These are phyloP conservation scores for Dothideomycetidae sp. DNA, from an alignment of 2,329 filamentous ascomycete genomes.

Conservation along the genomic window DNA sequence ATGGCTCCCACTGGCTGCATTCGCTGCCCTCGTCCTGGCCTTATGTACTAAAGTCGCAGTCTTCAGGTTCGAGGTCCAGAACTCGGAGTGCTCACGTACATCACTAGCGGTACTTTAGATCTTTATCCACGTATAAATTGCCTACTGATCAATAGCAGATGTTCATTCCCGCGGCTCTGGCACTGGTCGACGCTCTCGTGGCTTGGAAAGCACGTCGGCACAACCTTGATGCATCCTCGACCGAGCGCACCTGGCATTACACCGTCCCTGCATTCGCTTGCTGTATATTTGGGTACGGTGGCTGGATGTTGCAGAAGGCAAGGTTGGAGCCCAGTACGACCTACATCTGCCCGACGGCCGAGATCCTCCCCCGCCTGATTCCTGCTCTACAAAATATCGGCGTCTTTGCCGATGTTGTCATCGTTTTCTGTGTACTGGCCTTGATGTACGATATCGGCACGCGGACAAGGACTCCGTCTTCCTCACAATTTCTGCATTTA, in stretches of 20 bases:
- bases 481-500: conserved; percentile 12
- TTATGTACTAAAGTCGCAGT: conserved; percentile 25
- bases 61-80: conserved; percentile 27
- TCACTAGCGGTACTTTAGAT: conserved; percentile 14
- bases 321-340: conserved; percentile 24
- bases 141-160: background rate
- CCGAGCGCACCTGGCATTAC: background rate
- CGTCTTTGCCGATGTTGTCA: conserved; percentile 27
- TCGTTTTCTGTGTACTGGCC: conserved; percentile 22
- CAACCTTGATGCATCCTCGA: conserved; percentile 15
- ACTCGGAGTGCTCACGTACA: conserved; percentile 29
- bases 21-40: conserved; percentile 18
- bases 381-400: conserved; percentile 26
- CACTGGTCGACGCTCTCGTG: conserved; percentile 17
- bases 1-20: conserved; percentile 17
- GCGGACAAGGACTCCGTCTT: background rate
- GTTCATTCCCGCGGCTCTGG: conserved; percentile 13
- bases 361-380: conserved; percentile 22
- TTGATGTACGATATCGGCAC: conserved; percentile 9
- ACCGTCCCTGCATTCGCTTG: background rate
- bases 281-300: background rate
- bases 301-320: background rate
- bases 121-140: too few relatives aligned
- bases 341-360: conserved; percentile 34
- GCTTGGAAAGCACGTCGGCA: conserved; percentile 15